Evolutionary conservation across 345 rosid genomes (phyloP).

Genomic region (Pugionium cornutum): DNA sequence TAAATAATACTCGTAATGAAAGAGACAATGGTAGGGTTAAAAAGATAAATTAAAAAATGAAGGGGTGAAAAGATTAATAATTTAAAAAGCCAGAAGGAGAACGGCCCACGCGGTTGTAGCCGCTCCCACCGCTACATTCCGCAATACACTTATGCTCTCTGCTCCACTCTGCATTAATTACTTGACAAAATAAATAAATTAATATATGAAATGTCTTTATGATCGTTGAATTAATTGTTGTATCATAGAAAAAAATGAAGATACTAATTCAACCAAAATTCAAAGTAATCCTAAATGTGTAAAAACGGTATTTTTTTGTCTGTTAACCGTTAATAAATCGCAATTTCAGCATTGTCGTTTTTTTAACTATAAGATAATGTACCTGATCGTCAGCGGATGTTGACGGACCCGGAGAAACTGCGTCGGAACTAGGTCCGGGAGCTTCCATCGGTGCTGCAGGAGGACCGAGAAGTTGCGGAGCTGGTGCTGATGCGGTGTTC

Average conservation of each 20-base stretch:
- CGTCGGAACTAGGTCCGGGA: slow-evolving; percentile 52
- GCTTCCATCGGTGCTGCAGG: slow-evolving; percentile 70
- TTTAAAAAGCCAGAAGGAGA: slow-evolving; percentile 50
- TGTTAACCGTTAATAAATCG: too few species aligned
- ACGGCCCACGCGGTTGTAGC: slow-evolving; percentile 58
- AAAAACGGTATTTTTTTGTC: too few species aligned
- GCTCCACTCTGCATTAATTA: slow-evolving; percentile 69
- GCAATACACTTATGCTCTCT: slow-evolving; percentile 38
- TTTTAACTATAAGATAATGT: not conserved
- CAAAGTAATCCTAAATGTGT: too few species aligned
- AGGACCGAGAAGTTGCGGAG: slow-evolving; percentile 62
- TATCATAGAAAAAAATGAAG: too few species aligned
- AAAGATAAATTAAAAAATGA: slow-evolving; percentile 9
- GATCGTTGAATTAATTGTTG: too few species aligned
- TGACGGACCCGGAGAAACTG: slow-evolving; percentile 58
- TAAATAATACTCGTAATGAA: slow-evolving; percentile 24
- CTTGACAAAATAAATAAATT: too few species aligned
- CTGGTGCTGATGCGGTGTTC: slow-evolving; percentile 51
- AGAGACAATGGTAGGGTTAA: slow-evolving; percentile 27
- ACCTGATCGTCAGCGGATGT: slow-evolving; percentile 48
- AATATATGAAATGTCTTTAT: too few species aligned
- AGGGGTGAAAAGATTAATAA: slow-evolving; percentile 18
- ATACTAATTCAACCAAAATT: too few species aligned
- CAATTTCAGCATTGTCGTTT: too few species aligned
- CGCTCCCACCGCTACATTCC: slow-evolving; percentile 49